Percentiles rank a stretch among this genome's conserved stretches.
Conservation (phyloP, 2,329 filamentous ascomycete species). For the Aspergillus arachidicola region DNA sequence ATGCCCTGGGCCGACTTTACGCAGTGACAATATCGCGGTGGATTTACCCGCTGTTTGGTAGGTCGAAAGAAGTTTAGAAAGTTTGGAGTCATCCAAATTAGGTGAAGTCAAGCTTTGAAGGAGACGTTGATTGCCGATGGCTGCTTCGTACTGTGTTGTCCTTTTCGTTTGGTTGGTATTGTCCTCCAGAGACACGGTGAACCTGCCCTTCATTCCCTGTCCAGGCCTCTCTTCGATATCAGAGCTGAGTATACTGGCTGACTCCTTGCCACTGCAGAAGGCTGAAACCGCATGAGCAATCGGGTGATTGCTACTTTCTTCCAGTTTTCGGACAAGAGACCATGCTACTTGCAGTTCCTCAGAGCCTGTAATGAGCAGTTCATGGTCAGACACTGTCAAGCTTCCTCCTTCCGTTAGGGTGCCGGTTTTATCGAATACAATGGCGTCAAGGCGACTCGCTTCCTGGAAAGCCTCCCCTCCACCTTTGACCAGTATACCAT, state of each 20-base stretch:
- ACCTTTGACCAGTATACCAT: conserved; percentile 80
- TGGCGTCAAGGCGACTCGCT: conserved; percentile 73
- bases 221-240: conserved; percentile 59
- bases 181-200: conserved; percentile 38
- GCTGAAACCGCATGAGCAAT: conserved; percentile 58
- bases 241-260: conserved; percentile 30
- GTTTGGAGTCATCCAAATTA: conserved; percentile 35
- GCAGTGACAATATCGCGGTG: conserved; percentile 47
- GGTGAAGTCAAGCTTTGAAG: conserved; percentile 39
- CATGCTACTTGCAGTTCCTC: conserved; percentile 45
- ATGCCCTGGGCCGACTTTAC: conserved; percentile 21
- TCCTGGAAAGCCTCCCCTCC: conserved; percentile 86
- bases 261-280: conserved; percentile 47
- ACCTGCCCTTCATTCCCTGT: conserved; percentile 59
- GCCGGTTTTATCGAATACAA: conserved; percentile 88
- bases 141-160: conserved; percentile 46
- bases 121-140: conserved; percentile 62
- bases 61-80: conserved; percentile 38
- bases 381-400: conserved; percentile 57
- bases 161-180: conserved; percentile 13
- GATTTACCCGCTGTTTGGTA: conserved; percentile 48
- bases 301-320: conserved; percentile 62
- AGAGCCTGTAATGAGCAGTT: conserved; percentile 39
- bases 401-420: conserved; percentile 72
- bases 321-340: conserved; percentile 53